Conservation (phyloP, 2,329 filamentous ascomycete species). For the Phialophora verrucosa region DNA sequence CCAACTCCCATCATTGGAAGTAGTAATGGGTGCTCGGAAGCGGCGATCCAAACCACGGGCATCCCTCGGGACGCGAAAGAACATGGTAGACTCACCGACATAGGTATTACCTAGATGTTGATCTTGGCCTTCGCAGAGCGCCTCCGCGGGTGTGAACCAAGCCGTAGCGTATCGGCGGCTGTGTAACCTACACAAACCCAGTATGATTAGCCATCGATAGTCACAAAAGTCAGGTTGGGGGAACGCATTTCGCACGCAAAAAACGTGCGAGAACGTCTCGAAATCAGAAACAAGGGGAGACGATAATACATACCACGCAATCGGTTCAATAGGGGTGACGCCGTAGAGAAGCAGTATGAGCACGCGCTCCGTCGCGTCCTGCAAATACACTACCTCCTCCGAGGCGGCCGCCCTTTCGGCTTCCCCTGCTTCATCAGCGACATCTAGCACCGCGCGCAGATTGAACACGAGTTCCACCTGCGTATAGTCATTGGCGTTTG, state of each 20-base stretch:
- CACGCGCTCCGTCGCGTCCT: not conserved
- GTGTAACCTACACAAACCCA: not conserved
- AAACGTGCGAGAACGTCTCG: not conserved
- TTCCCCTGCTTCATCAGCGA: not conserved
- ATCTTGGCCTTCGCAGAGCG: not conserved
- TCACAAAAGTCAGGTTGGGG: not conserved
- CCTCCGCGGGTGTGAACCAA: not conserved
- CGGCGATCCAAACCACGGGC: not conserved
- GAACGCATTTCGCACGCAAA: not conserved
- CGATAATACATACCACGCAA: not conserved
- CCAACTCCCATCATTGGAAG: not conserved
- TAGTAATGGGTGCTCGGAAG: not conserved
- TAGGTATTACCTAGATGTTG: not conserved
- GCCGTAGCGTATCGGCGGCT: not conserved
- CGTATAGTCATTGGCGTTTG: not conserved
- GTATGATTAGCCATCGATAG: not conserved
- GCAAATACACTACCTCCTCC: not conserved
- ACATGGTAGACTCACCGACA: not conserved
- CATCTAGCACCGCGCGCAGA: not conserved
- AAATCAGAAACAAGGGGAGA: not conserved
- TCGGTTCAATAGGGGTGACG: slow-evolving; percentile 1
- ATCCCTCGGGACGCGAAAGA: not conserved
- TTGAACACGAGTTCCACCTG: slow-evolving; percentile 1
- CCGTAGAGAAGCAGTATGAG: not conserved
- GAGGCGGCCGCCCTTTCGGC: too few species aligned